A percentile compares a stretch with the other conserved stretches of the same genome.
Evolutionary conservation across 345 rosid genomes (phyloP).

Genomic region (Populus euphratica): DNA sequence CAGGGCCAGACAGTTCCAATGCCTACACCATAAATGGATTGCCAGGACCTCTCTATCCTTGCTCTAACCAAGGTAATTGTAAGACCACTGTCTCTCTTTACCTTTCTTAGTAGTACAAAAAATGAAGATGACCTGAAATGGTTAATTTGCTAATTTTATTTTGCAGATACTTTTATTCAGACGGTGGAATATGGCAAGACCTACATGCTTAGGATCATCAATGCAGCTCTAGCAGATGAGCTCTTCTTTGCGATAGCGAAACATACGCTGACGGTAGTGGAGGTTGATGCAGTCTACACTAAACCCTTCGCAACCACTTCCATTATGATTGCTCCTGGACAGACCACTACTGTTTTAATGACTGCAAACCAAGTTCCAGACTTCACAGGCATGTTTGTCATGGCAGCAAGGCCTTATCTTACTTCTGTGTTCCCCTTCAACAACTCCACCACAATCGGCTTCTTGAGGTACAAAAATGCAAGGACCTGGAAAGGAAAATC

Average conservation of each 20-base stretch:
- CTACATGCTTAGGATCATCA: neutral
- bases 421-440: neutral
- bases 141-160: neutral
- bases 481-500: neutral
- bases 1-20: conserved; percentile 42
- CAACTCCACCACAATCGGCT: neutral
- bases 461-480: neutral
- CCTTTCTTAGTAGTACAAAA: no score
- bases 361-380: neutral
- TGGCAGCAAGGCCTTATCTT: neutral
- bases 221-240: neutral
- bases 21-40: conserved; percentile 67
- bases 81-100: neutral
- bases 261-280: neutral
- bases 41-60: conserved; percentile 64
- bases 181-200: neutral
- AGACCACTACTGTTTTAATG: neutral
- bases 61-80: conserved; percentile 53
- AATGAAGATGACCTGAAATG: neutral
- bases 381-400: neutral
- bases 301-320: neutral
- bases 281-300: neutral
- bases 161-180: neutral
- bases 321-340: neutral
- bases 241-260: neutral